phyloP scores from a whole-genome alignment of 306 rosid species.

The Oemleria cerasiformis region DNA sequence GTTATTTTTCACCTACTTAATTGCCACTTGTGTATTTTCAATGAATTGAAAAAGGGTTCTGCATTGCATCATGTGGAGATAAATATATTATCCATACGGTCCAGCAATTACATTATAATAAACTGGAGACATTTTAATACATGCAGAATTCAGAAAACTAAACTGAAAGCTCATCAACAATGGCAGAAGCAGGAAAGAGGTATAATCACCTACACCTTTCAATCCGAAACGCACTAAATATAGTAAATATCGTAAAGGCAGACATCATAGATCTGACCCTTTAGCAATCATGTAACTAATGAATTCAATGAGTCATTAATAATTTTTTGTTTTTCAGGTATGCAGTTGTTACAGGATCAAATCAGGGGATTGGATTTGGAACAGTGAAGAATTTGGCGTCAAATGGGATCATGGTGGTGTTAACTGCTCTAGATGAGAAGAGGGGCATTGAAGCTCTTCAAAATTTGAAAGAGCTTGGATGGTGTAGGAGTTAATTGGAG shows the following conservation, averaged over 20 bases:
- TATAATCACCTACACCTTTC: background rate
- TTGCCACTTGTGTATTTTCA: too few species aligned
- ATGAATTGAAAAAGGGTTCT: too few species aligned
- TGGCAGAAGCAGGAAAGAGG: constrained; percentile 28
- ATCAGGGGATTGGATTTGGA: constrained; percentile 31
- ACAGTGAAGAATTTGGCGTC: constrained; percentile 31
- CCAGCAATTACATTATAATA: too few species aligned
- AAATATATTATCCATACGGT: too few species aligned
- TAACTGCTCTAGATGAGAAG: constrained; percentile 31
- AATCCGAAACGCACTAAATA: too few species aligned
- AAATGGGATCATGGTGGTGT: constrained; percentile 24
- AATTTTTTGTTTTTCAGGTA: background rate
- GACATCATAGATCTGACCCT: background rate
- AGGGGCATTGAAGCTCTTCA: constrained; percentile 32
- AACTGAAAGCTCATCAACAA: background rate
- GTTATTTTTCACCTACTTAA: too few species aligned
- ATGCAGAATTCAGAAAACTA: background rate
- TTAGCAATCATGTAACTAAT: too few species aligned
- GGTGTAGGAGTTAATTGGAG: constrained; percentile 25
- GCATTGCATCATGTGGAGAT: too few species aligned
- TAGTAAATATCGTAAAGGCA: too few species aligned
- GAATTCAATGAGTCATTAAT: too few species aligned
- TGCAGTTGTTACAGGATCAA: constrained; percentile 38
- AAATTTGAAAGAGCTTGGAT: constrained; percentile 2
- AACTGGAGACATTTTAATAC: too few species aligned